Conservation (phyloP, 2,329 filamentous ascomycete genomes). For the Pezizomycotina sp. region DNA sequence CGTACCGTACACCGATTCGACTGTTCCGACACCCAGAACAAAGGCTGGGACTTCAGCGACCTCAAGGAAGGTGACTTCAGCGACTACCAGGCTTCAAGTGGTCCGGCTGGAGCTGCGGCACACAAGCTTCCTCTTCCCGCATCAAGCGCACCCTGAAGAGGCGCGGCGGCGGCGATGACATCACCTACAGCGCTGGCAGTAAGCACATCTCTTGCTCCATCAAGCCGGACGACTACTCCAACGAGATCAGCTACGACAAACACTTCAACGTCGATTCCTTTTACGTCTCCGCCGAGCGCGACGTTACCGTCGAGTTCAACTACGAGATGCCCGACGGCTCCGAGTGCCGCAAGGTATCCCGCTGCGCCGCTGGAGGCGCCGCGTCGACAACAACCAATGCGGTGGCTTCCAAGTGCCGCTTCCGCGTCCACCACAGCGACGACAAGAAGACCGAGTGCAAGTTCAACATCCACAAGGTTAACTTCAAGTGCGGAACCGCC, state of each 20-base stretch:
- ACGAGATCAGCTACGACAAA: constrained; percentile 38
- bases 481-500: constrained; percentile 21
- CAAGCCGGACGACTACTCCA: constrained; percentile 28
- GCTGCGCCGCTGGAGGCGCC: constrained; percentile 53
- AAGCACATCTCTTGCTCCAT: constrained; percentile 47
- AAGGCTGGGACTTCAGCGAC: constrained; percentile 55
- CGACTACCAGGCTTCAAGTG: constrained; percentile 57
- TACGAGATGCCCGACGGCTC: constrained; percentile 74
- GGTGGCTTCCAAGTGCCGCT: constrained; percentile 68
- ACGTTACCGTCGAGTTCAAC: constrained; percentile 67
- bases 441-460: constrained; percentile 20
- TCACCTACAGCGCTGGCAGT: constrained; percentile 37
- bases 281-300: constrained; percentile 39
- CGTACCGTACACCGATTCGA: too few relatives aligned
- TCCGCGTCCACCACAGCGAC: constrained; percentile 30
- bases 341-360: constrained; percentile 59
- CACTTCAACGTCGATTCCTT: constrained; percentile 38
- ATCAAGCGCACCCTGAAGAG: constrained; percentile 41
- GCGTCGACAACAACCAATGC: constrained; percentile 71
- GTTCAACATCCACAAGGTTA: constrained; percentile 23
- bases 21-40: constrained; percentile 52
- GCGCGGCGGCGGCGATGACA: constrained; percentile 31
- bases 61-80: constrained; percentile 45
- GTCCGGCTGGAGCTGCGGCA: constrained; percentile 53
- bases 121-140: too few relatives aligned